Percentiles rank a stretch among this genome's conserved stretches.
Conservation (phyloP, 1,284 basidiomycete species). For the Gymnopus androsaceus region DNA sequence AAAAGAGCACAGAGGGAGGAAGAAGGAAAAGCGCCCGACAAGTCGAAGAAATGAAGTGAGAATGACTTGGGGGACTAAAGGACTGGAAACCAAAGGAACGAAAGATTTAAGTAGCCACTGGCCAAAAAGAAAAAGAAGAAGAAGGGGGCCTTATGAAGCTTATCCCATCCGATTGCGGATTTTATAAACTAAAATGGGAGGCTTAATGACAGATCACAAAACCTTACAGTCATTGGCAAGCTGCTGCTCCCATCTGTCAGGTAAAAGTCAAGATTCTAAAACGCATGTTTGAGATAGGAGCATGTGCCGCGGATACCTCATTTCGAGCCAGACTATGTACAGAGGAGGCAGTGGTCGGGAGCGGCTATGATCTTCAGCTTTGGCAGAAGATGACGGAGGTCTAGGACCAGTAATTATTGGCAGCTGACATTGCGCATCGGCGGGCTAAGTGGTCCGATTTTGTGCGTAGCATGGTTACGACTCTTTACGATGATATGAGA, state of each 20-base stretch:
- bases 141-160: background rate
- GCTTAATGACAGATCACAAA: slow-evolving; percentile 4
- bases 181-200: slow-evolving; percentile 1
- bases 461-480: too few species aligned
- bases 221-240: background rate
- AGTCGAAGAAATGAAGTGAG: slow-evolving; percentile 1
- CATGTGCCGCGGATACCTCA: background rate
- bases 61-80: background rate
- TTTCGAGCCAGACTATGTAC: background rate
- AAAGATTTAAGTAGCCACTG: background rate
- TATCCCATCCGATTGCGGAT: background rate
- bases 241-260: slow-evolving; percentile 1
- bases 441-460: background rate
- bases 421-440: background rate
- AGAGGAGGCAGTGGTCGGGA: background rate
- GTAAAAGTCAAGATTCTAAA: background rate
- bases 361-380: background rate
- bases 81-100: slow-evolving; percentile 2
- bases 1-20: slow-evolving; percentile 22
- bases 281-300: background rate
- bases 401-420: background rate
- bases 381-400: background rate
- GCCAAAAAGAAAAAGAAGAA: slow-evolving; percentile 5
- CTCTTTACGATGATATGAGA: too few species aligned
- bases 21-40: slow-evolving; percentile 23